Conservation (phyloP, 1,139 yeast genomes). For the Suhomyces ambrosiae region DNA sequence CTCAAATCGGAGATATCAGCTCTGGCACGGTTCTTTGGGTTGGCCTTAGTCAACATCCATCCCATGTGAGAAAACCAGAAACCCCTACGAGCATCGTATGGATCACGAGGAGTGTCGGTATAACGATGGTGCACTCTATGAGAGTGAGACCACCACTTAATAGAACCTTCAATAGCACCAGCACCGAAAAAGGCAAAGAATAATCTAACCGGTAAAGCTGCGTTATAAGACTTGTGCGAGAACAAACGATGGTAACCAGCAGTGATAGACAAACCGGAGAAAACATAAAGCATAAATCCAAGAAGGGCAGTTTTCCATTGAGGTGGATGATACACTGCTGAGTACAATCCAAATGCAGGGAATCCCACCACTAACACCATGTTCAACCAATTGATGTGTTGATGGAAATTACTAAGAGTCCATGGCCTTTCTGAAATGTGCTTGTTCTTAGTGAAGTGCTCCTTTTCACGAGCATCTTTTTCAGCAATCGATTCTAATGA, state of each 20-base stretch:
- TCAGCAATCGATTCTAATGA: slow-evolving; percentile 51
- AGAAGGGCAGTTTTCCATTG: slow-evolving; percentile 60
- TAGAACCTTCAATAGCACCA: slow-evolving; percentile 94
- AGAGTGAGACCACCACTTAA: slow-evolving; percentile 98
- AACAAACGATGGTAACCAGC: slow-evolving; percentile 92
- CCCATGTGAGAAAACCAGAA: slow-evolving; percentile 97
- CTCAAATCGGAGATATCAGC: slow-evolving; percentile 93
- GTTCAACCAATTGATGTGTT: slow-evolving; percentile 93
- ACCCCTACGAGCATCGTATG: slow-evolving; percentile 95
- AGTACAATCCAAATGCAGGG: slow-evolving; percentile 65
- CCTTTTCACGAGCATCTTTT: slow-evolving; percentile 57
- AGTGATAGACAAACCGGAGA: slow-evolving; percentile 88
- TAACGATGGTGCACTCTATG: slow-evolving; percentile 97
- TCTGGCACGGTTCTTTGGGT: slow-evolving; percentile 93
- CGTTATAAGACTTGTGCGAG: slow-evolving; percentile 89
- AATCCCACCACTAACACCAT: slow-evolving; percentile 70
- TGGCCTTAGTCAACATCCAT: slow-evolving; percentile 93
- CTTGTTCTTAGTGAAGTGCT: slow-evolving; percentile 46
- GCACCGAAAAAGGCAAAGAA: slow-evolving; percentile 87
- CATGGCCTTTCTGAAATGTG: slow-evolving; percentile 94
- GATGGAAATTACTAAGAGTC: slow-evolving; percentile 80
- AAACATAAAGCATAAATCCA: slow-evolving; percentile 61
- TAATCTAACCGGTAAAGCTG: slow-evolving; percentile 67
- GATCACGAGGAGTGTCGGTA: slow-evolving; percentile 96
- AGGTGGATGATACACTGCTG: slow-evolving; percentile 55